Evolutionary conservation across 1,284 basidiomycete species (phyloP).

Genomic region (Melampsora americana): DNA sequence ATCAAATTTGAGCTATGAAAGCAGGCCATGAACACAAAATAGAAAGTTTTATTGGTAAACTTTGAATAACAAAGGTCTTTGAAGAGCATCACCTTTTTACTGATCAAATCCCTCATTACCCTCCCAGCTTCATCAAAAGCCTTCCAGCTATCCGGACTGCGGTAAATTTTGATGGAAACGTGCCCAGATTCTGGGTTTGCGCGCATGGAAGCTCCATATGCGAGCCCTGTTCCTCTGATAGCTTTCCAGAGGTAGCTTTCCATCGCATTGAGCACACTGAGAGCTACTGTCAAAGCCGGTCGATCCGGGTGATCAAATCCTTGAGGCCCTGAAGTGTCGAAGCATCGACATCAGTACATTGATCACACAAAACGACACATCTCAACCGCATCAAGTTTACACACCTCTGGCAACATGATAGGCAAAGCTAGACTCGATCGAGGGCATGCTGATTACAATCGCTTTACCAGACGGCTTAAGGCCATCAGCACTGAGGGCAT

Average conservation of each 20-base stretch:
- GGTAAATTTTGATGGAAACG: slow-evolving; percentile 56
- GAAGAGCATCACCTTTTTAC: too few relatives aligned
- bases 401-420: slow-evolving; percentile 72
- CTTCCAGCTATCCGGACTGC: slow-evolving; percentile 79
- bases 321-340: slow-evolving; percentile 44
- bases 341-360: too few relatives aligned
- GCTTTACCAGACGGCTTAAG: too few relatives aligned
- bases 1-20: slow-evolving; percentile 71
- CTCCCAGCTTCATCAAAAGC: slow-evolving; percentile 75
- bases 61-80: too few relatives aligned
- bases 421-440: slow-evolving; percentile 88
- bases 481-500: slow-evolving; percentile 74
- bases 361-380: too few relatives aligned
- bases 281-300: slow-evolving; percentile 76
- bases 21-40: too few relatives aligned
- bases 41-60: too few relatives aligned
- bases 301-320: slow-evolving; percentile 83
- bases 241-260: too few relatives aligned
- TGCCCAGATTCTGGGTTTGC: slow-evolving; percentile 78
- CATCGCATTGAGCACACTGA: too few relatives aligned
- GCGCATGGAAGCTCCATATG: slow-evolving; percentile 81
- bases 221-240: slow-evolving; percentile 85
- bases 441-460: too few relatives aligned
- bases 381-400: too few relatives aligned
- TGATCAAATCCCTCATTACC: slow-evolving; percentile 54